These are phyloP conservation scores for Lasiosphaeria ovina DNA, from an alignment of 495 filamentous ascomycete species.

Conservation along the genomic window DNA sequence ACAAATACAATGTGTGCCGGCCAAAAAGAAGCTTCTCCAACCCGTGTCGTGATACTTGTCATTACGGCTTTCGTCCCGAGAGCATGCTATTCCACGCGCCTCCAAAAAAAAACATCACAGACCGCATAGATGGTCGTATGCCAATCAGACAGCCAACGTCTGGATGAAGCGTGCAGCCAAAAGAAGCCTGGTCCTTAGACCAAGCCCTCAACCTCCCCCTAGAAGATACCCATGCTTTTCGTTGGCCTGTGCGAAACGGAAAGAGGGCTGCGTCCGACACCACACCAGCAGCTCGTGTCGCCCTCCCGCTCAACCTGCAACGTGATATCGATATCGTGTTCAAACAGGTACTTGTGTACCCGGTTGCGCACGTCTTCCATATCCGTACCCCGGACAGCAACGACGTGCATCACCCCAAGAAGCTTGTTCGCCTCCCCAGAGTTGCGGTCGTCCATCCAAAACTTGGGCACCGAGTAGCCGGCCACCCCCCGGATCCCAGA, in stretches of 20 bases:
- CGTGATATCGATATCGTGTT: constrained; percentile 67
- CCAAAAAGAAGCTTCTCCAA: constrained; percentile 9
- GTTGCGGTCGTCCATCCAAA: constrained; percentile 84
- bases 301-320: constrained; percentile 75
- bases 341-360: constrained; percentile 56
- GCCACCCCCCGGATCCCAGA: constrained; percentile 79
- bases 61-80: background rate
- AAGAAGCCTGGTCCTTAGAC: constrained; percentile 7
- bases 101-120: constrained; percentile 3
- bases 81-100: background rate
- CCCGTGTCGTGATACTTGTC: background rate
- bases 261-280: constrained; percentile 37
- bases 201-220: constrained; percentile 13
- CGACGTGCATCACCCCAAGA: constrained; percentile 79
- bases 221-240: constrained; percentile 27
- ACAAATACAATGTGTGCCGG: background rate
- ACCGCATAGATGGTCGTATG: background rate
- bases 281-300: constrained; percentile 78
- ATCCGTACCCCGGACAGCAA: constrained; percentile 65
- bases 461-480: constrained; percentile 82
- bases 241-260: constrained; percentile 22
- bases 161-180: constrained; percentile 8
- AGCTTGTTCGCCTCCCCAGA: constrained; percentile 50
- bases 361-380: constrained; percentile 74
- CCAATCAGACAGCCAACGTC: constrained; percentile 12